Conservation (phyloP, 2,329 filamentous ascomycete genomes). For the Cercospora sp. region DNA sequence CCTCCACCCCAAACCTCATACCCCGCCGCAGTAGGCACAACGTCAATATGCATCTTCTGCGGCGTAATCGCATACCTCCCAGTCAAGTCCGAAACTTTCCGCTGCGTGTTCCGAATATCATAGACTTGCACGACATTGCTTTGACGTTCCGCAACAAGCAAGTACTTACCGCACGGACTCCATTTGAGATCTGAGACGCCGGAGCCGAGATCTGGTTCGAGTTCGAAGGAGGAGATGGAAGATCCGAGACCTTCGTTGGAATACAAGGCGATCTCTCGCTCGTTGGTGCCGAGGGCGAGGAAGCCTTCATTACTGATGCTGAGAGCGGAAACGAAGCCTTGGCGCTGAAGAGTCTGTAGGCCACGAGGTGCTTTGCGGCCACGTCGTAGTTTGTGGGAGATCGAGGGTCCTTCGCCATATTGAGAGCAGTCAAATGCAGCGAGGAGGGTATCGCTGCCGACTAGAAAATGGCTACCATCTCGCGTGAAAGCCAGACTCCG, state of each 20-base stretch:
- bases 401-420: constrained; percentile 49
- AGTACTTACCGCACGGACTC: constrained; percentile 59
- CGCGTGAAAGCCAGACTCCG: constrained; percentile 56
- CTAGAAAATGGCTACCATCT: constrained; percentile 55
- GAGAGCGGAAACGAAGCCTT: constrained; percentile 57
- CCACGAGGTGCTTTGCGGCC: constrained; percentile 32
- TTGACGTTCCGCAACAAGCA: constrained; percentile 59
- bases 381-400: constrained; percentile 44
- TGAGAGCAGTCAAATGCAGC: constrained; percentile 58
- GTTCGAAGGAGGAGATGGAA: constrained; percentile 52
- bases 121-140: constrained; percentile 59
- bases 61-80: constrained; percentile 50
- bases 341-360: constrained; percentile 53
- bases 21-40: constrained; percentile 43
- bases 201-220: constrained; percentile 43
- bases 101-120: constrained; percentile 58
- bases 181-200: constrained; percentile 59
- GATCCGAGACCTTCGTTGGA: constrained; percentile 51
- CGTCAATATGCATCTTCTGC: constrained; percentile 58
- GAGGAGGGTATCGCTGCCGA: constrained; percentile 56
- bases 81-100: constrained; percentile 52
- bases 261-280: constrained; percentile 58
- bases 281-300: constrained; percentile 59
- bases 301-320: constrained; percentile 50
- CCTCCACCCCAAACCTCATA: constrained; percentile 62